These are phyloP conservation scores for Rhodotorula glutinis DNA, from an alignment of 1,284 basidiomycete genomes.

Conservation along the genomic window DNA sequence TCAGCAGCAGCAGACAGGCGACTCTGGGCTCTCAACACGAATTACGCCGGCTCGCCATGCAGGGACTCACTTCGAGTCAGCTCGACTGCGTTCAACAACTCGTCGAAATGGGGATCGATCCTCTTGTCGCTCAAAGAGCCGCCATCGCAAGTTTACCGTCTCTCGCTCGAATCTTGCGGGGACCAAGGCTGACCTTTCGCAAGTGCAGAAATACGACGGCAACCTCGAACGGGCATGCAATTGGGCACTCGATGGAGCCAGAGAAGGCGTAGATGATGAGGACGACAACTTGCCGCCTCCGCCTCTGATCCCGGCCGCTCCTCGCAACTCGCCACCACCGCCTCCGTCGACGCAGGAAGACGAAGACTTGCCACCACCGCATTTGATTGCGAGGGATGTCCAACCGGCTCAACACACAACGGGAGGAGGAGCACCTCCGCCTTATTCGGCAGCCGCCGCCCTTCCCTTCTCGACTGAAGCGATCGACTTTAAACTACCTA, in stretches of 20 bases:
- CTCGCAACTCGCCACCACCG: neutral
- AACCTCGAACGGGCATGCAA: slow-evolving; percentile 12
- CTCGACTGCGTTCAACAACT: neutral
- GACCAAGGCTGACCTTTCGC: too few relatives aligned
- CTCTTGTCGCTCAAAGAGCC: neutral
- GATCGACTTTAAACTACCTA: neutral
- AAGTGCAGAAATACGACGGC: slow-evolving; percentile 9
- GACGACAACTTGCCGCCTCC: slow-evolving; percentile 2
- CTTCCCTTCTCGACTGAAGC: neutral
- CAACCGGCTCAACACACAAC: too few relatives aligned
- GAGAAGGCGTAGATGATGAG: neutral
- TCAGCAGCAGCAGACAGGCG: too few relatives aligned
- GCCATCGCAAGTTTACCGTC: slow-evolving; percentile 7
- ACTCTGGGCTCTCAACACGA: too few relatives aligned
- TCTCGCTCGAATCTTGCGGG: too few relatives aligned
- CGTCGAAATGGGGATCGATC: slow-evolving; percentile 9
- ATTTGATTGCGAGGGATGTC: neutral
- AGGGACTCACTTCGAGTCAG: neutral
- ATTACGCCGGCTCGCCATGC: slow-evolving; percentile 3
- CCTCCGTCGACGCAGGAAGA: neutral
- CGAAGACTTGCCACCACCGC: slow-evolving; percentile 4
- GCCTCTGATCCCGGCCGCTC: neutral
- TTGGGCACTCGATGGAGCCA: slow-evolving; percentile 14
- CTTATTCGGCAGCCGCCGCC: neutral
- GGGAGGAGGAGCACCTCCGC: too few relatives aligned